phyloP scores from a whole-genome alignment of 441 rosid genomes.

The Erysimum pusillum region DNA sequence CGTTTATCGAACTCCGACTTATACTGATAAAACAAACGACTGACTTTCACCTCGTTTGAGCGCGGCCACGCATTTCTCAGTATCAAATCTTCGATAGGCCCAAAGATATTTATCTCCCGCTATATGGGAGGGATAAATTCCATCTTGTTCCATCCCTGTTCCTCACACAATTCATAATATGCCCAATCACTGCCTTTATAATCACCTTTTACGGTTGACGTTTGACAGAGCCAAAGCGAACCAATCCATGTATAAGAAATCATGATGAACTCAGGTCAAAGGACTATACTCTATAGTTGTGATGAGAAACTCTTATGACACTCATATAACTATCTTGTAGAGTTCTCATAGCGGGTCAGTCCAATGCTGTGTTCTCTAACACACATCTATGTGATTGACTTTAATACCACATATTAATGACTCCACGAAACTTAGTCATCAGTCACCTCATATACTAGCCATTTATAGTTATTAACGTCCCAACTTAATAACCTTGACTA shows the following conservation, averaged over 20 bases:
- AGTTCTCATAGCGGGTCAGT: neutral
- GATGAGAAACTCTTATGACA: neutral
- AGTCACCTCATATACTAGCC: neutral
- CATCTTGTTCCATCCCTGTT: neutral
- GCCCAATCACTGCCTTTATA: neutral
- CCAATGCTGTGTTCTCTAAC: neutral
- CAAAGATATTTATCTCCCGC: neutral
- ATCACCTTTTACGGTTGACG: neutral
- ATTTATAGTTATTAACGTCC: neutral
- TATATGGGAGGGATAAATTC: neutral
- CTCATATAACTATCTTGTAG: neutral
- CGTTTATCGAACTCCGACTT: neutral
- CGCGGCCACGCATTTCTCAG: neutral
- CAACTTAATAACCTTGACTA: neutral
- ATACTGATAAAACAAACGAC: neutral
- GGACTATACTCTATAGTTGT: constrained; percentile 1
- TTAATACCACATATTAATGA: too few relatives aligned
- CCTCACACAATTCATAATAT: neutral
- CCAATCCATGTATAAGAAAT: neutral
- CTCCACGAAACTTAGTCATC: too few relatives aligned
- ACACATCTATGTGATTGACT: too few relatives aligned
- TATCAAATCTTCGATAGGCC: neutral
- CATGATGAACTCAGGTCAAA: neutral
- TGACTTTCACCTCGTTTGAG: neutral
- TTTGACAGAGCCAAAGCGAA: neutral